Evolutionary conservation across 2,329 filamentous ascomycete species (phyloP), one percentile per base, ranked within the genome.

Genomic region (Drechslera avenae): DNA sequence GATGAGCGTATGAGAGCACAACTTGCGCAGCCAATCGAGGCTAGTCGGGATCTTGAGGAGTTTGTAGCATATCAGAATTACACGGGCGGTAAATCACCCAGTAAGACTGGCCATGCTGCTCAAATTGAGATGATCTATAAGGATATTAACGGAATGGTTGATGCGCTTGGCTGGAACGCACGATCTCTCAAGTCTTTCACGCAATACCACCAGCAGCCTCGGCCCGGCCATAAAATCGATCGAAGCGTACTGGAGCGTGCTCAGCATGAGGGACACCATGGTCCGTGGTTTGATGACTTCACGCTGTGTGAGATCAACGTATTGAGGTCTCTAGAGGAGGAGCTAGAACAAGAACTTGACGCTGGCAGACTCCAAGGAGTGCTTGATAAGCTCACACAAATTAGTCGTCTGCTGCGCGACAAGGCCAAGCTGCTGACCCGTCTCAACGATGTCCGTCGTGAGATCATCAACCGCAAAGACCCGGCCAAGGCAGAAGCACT

Each of bases 81-180:
- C 49, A 57, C 60, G 9, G 74, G 62, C 4, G 74, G 74, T 30
- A 54, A 56, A 21, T 67, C 66, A 3, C 61, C 68, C 5, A 70
- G 62, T 18, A 79, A 75, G 53, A 63, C 69, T 26, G 79, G 78
- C 7, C 64, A 72, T 36, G 71, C 75, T 21, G 78, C 75, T 19
- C 73, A 80, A 60, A 78, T 82, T 48, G 78, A 82, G 62, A 74
- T 74, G 43, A 67, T 81, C 43, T 94, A 90, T 70, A 83, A 88
- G 36, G 90, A 93, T 64, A 89, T 93, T 69, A 93, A 94, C 72
- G 89, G 89, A 10, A 99, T 97, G 94, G 86, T 99, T 35, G 91
- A 97, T 64, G 93, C 90, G 0, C 78, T 97, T 33, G 93, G 93
- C 8, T 82, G 97, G 41, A 97, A 97, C 68, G 85, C 89, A 5